phyloP scores from a whole-genome alignment of 2,329 filamentous ascomycete species.

The Neonectria magnoliae region DNA sequence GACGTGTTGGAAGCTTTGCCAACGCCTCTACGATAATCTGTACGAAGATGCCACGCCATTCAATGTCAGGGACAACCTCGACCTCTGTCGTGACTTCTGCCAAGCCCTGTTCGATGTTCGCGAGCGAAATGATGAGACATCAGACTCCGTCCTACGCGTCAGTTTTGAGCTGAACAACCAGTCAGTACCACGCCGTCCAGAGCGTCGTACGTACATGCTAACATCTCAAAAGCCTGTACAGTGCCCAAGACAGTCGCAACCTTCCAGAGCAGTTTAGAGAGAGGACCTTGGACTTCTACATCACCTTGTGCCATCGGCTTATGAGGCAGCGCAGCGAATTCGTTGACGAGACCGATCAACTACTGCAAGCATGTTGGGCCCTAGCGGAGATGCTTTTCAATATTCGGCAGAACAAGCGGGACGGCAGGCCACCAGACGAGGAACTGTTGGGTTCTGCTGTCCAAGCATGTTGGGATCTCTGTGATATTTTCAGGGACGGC shows the following conservation, averaged over 20 bases:
- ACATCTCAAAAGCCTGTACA: constrained; percentile 72
- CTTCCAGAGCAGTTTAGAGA: constrained; percentile 89
- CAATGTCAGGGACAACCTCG: constrained; percentile 78
- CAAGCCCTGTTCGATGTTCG: constrained; percentile 90
- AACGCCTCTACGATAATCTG: constrained; percentile 84
- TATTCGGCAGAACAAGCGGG: constrained; percentile 81
- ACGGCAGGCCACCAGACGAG: constrained; percentile 78
- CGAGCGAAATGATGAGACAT: constrained; percentile 77
- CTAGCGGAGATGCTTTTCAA: constrained; percentile 94
- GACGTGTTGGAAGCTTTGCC: constrained; percentile 92
- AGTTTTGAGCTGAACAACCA: constrained; percentile 97
- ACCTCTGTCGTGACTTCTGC: constrained; percentile 91
- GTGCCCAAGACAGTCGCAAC: constrained; percentile 81
- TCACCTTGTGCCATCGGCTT: constrained; percentile 91
- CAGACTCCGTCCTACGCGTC: constrained; percentile 88
- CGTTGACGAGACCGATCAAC: constrained; percentile 82
- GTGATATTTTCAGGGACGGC: constrained; percentile 90
- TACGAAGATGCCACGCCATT: constrained; percentile 74
- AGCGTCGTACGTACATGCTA: constrained; percentile 30
- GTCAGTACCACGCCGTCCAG: constrained; percentile 52
- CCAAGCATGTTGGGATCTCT: constrained; percentile 94
- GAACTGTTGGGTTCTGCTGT: constrained; percentile 88
- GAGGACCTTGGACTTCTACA: constrained; percentile 91
- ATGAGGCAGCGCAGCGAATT: constrained; percentile 91
- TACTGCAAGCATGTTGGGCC: constrained; percentile 88